A percentile compares a stretch with the other conserved stretches of the same genome.
phyloP scores from a whole-genome alignment of 2,329 filamentous ascomycete species.

The Colletotrichum costaricense region DNA sequence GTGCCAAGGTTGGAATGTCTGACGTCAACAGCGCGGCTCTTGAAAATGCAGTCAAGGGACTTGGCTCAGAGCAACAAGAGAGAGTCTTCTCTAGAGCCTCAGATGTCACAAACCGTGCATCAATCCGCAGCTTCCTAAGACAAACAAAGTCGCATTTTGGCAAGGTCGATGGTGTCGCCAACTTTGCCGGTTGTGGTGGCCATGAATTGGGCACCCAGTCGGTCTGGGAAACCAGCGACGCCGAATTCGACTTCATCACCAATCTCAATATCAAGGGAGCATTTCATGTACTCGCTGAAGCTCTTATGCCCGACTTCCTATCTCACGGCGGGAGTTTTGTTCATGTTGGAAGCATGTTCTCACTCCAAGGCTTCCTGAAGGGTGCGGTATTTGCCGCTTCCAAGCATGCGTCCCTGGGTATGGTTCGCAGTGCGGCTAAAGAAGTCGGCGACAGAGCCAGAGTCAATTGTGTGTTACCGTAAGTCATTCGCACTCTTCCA shows the following conservation, averaged over 20 bases:
- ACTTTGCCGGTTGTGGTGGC: slow-evolving; percentile 28
- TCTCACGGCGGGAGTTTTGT: slow-evolving; percentile 23
- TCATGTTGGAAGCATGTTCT: slow-evolving; percentile 27
- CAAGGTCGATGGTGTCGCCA: slow-evolving; percentile 15
- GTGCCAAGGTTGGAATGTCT: slow-evolving; percentile 13
- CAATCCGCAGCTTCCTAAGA: background rate
- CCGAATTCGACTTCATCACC: slow-evolving; percentile 23
- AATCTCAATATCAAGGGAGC: slow-evolving; percentile 23
- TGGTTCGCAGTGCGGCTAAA: slow-evolving; percentile 24
- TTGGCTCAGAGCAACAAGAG: background rate
- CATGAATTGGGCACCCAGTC: slow-evolving; percentile 19
- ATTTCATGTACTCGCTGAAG: slow-evolving; percentile 22
- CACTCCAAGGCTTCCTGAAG: slow-evolving; percentile 20
- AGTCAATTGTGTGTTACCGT: slow-evolving; percentile 28
- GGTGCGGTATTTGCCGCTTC: slow-evolving; percentile 25
- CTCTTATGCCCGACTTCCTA: slow-evolving; percentile 10
- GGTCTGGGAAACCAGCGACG: slow-evolving; percentile 16
- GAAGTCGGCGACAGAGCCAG: slow-evolving; percentile 24
- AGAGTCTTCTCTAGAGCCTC: background rate
- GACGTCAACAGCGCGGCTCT: slow-evolving; percentile 12
- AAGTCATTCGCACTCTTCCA: background rate
- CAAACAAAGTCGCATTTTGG: slow-evolving; percentile 5
- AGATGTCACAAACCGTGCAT: slow-evolving; percentile 8
- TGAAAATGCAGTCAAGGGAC: background rate
- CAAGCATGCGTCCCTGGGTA: slow-evolving; percentile 19